A percentile compares a stretch with the other conserved stretches of the same genome.
Evolutionary conservation across 106 monocot species (phyloP).

Genomic region (Dendrobium nobile): DNA sequence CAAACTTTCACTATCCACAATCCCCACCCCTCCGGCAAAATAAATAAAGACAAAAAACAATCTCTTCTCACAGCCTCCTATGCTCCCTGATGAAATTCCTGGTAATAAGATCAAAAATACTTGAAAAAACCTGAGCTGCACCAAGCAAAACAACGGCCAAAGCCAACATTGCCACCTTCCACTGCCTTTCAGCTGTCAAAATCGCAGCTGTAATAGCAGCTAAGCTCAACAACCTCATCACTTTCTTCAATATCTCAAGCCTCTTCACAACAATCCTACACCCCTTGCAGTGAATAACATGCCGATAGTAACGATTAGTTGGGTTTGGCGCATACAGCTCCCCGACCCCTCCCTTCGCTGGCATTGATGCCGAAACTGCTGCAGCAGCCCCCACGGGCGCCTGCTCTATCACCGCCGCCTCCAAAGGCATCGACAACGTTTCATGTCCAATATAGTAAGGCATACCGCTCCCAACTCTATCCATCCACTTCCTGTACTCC

Average conservation of each 20-base stretch:
- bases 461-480: conserved; percentile 85
- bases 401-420: conserved; percentile 14
- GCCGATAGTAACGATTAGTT: conserved; percentile 12
- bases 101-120: background rate
- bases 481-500: conserved; percentile 98
- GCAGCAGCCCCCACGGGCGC: conserved; percentile 5
- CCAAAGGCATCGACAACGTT: conserved; percentile 26
- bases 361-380: conserved; percentile 6
- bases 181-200: conserved; percentile 2
- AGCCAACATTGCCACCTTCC: conserved; percentile 8
- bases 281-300: conserved; percentile 20
- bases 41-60: background rate
- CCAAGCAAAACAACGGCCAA: background rate
- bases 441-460: conserved; percentile 89
- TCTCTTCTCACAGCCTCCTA: conserved; percentile 11
- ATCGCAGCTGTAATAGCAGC: conserved; percentile 5
- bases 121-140: conserved; percentile 2
- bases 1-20: too few relatives aligned
- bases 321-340: conserved; percentile 1
- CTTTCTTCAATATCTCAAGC: conserved; percentile 14
- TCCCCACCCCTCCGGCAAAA: background rate
- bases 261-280: conserved; percentile 5
- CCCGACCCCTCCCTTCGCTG: conserved; percentile 13
- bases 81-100: conserved; percentile 16
- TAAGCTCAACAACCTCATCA: background rate